Evolutionary conservation across 129 eudicot genomes (phyloP).

Genomic region (Arctium lappa): DNA sequence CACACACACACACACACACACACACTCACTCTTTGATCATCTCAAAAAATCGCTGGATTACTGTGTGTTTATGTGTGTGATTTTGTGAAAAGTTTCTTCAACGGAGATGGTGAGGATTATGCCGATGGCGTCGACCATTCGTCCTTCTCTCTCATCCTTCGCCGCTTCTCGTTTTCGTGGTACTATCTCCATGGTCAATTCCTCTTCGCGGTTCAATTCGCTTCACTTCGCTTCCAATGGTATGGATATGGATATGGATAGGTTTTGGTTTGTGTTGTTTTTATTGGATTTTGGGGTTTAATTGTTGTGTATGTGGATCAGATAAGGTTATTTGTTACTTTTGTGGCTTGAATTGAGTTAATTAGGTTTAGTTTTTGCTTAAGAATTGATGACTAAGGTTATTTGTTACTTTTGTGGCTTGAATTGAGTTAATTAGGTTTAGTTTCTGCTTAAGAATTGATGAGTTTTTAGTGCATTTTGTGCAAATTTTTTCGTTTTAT

Average conservation of each 20-base stretch:
- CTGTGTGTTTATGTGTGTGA: slow-evolving; percentile 14
- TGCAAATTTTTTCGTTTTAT: not conserved
- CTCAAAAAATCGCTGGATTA: slow-evolving; percentile 3
- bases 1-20: slow-evolving; percentile 21
- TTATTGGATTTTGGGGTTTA: not conserved
- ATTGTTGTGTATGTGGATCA: slow-evolving; percentile 3
- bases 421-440: slow-evolving; percentile 12
- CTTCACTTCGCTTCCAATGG: slow-evolving; percentile 47
- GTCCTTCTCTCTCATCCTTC: slow-evolving; percentile 56
- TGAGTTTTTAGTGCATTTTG: not conserved
- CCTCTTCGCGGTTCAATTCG: slow-evolving; percentile 35
- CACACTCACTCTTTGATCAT: not conserved
- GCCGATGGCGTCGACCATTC: slow-evolving; percentile 78
- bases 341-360: not conserved
- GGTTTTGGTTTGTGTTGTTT: not conserved
- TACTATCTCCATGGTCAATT: slow-evolving; percentile 7
- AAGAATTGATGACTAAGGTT: not conserved
- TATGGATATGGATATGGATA: slow-evolving; percentile 18
- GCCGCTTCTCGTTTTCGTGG: slow-evolving; percentile 31
- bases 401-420: not conserved
- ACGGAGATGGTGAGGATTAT: slow-evolving; percentile 61
- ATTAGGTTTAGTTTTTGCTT: slow-evolving; percentile 19
- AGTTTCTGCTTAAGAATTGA: not conserved
- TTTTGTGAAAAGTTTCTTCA: slow-evolving; percentile 42
- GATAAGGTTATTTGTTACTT: not conserved